Evolutionary conservation across 805 yeast species (phyloP), one percentile per base, ranked within the genome.

Genomic region (Nakazawaea ernobii): DNA sequence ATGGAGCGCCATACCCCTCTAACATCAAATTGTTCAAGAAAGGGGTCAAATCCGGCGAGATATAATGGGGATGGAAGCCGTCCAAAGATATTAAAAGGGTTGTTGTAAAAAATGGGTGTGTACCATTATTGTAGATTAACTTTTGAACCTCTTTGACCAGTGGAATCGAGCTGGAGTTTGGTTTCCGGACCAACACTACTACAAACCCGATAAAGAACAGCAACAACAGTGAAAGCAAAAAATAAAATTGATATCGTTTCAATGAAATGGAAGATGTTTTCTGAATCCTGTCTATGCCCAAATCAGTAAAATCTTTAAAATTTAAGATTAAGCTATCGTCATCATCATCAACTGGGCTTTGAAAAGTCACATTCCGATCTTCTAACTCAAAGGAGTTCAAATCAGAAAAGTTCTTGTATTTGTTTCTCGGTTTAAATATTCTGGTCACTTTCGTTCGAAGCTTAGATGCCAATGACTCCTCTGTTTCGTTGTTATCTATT

Each of bases 21-120:
- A 70, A 53, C 52, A 80, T 65, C 61, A 91, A 61, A 8, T 70
- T 63, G 58, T 85, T 82, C 60, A 91, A 59, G 33, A 79, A 69
- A 0, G 98, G 98, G 0, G 97, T 91, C 29, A 73, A 58, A 15
- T 70, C 66, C 6, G 74, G 55, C 2, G 83, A 80, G 10, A 91
- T 77, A 60, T 89, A 86, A 58, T 87, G 92, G 2, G 97, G 97
- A 59, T 91, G 95, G 62, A 91, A 85, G 8, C 96, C 97, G 61
- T 88, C 96, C 28, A 92, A 63, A 0, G 96, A 88, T 1, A 91
- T 70, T 40, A 90, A 60, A 1, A 91, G 66, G 1, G 97, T 91
- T 8, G 95, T 80, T n/a, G 94, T 86, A 56, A 82, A 69, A 62
- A 82, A 87, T 2, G 68, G 68, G 52, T 77, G 80, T 0, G 95